Evolutionary conservation across 495 filamentous ascomycete species (phyloP).

Genomic region (Hyaloscypha hepaticicola): DNA sequence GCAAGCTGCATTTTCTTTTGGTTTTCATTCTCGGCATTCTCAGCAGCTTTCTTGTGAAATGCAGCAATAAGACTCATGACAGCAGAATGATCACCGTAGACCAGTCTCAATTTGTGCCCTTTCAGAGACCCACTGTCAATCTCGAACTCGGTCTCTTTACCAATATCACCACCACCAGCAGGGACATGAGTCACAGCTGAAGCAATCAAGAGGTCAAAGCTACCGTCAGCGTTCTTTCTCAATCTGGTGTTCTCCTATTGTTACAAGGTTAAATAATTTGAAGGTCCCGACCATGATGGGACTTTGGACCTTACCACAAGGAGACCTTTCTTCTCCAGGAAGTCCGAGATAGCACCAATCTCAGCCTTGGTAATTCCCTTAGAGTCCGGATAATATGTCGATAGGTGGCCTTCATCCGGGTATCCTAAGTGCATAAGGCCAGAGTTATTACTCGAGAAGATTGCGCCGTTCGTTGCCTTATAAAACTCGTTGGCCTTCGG

Average conservation of each 20-base stretch:
- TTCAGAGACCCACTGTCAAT: conserved; percentile 60
- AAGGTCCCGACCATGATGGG: background rate
- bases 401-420: conserved; percentile 77
- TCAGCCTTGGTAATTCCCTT: conserved; percentile 82
- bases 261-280: conserved; percentile 36
- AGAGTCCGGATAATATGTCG: conserved; percentile 90
- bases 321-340: conserved; percentile 71
- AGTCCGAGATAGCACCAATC: conserved; percentile 67
- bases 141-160: conserved; percentile 63
- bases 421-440: conserved; percentile 84
- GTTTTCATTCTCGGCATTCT: conserved; percentile 79
- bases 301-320: conserved; percentile 34
- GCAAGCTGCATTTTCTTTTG: conserved; percentile 80
- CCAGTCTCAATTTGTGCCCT: conserved; percentile 67
- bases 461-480: conserved; percentile 65
- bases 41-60: conserved; percentile 67
- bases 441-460: conserved; percentile 68
- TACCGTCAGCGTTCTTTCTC: conserved; percentile 65
- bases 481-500: conserved; percentile 61
- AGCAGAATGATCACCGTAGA: conserved; percentile 79
- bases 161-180: conserved; percentile 63
- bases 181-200: conserved; percentile 57
- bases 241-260: conserved; percentile 82
- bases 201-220: conserved; percentile 82
- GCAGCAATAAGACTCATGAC: conserved; percentile 79